phyloP scores from a whole-genome alignment of 805 yeast genomes.

The Brettanomyces sp. region DNA sequence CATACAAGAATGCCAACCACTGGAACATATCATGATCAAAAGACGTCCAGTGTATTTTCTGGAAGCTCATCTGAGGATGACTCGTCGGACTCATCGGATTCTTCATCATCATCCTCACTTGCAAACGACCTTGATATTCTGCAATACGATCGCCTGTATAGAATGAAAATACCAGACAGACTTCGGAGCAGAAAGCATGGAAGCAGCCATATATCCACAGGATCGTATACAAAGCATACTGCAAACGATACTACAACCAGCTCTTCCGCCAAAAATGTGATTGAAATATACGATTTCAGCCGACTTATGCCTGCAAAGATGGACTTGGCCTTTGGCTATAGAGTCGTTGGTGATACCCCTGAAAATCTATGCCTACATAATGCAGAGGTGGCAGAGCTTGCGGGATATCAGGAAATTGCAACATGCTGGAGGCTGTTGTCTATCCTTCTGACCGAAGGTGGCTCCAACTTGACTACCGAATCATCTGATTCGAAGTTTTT shows the following conservation, averaged over 20 bases:
- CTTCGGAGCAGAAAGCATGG: conserved; percentile 21
- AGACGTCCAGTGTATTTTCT: not conserved
- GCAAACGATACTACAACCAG: conserved; percentile 23
- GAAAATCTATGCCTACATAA: conserved; percentile 60
- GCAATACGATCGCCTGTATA: conserved; percentile 42
- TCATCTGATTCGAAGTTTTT: conserved; percentile 25
- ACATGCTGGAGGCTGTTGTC: conserved; percentile 67
- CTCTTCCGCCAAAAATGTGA: conserved; percentile 38
- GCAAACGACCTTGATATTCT: conserved; percentile 61
- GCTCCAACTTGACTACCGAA: conserved; percentile 8
- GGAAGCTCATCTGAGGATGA: conserved; percentile 16
- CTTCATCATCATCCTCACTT: conserved; percentile 40
- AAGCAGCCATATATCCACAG: conserved; percentile 9
- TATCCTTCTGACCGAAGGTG: conserved; percentile 23
- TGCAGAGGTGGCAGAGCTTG: conserved; percentile 55
- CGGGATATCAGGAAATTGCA: conserved; percentile 53
- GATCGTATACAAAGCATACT: conserved; percentile 26
- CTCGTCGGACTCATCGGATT: conserved; percentile 19
- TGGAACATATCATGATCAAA: not conserved
- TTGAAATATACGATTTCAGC: conserved; percentile 54
- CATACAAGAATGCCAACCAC: not conserved
- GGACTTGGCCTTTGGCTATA: conserved; percentile 60
- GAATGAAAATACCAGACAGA: conserved; percentile 46
- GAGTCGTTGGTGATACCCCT: conserved; percentile 55
- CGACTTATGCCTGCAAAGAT: conserved; percentile 67